These are phyloP conservation scores for Leccinum subrobustum DNA, from an alignment of 1,284 basidiomycete species.

Conservation along the genomic window DNA sequence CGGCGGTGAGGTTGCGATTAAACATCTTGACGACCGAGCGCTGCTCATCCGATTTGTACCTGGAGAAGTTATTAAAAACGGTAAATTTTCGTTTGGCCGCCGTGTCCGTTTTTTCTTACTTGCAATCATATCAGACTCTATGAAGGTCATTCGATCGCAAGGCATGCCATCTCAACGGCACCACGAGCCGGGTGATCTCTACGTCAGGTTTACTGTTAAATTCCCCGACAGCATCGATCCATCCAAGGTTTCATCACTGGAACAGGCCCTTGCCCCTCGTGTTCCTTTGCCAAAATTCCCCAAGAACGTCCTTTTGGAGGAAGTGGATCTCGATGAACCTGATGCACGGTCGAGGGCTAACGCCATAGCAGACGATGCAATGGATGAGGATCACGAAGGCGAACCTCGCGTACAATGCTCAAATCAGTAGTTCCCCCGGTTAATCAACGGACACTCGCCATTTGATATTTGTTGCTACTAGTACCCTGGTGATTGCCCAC, in stretches of 20 bases:
- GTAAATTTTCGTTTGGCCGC: conserved; percentile 44
- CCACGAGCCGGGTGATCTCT: conserved; percentile 95
- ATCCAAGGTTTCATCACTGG: conserved; percentile 71
- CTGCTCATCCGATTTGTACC: conserved; percentile 84
- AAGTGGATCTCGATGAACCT: conserved; percentile 83
- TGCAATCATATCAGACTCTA: conserved; percentile 53
- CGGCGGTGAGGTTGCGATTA: conserved; percentile 89
- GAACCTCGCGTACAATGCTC: conserved; percentile 83
- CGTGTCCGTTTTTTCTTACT: conserved; percentile 2
- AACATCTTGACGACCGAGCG: conserved; percentile 92
- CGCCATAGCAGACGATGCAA: conserved; percentile 57
- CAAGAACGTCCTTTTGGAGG: conserved; percentile 75
- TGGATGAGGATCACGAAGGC: conserved; percentile 83
- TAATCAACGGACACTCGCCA: conserved; percentile 15
- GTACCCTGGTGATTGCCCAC: conserved; percentile 23
- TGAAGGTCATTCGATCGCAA: conserved; percentile 92
- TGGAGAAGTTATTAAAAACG: conserved; percentile 94
- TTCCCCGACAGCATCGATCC: conserved; percentile 88
- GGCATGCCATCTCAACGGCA: conserved; percentile 99
- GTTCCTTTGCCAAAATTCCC: conserved; percentile 67
- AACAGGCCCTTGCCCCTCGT: conserved; percentile 86
- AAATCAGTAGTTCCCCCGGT: conserved; percentile 57
- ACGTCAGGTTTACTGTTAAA: conserved; percentile 82
- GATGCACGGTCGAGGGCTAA: conserved; percentile 73
- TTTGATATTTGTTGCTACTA: conserved; percentile 18